Evolutionary conservation across 768 basidiomycete species (phyloP), one percentile per base, ranked within the genome.

Genomic region (Pluteus cervinus): DNA sequence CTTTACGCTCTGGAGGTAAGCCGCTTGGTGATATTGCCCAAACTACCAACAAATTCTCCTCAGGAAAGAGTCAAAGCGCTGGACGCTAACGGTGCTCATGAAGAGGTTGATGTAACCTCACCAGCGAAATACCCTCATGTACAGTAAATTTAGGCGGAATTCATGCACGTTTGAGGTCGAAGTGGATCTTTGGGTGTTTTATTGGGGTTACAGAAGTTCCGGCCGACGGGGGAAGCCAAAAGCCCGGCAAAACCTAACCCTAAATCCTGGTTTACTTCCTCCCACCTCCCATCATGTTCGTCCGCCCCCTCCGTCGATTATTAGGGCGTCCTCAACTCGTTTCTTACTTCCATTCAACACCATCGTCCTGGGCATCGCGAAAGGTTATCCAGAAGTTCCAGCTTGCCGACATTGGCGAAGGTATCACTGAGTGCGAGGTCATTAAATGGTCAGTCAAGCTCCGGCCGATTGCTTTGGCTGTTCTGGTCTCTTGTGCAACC

Each of bases 341-440:
- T 18, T 49, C 50, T 12, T 53, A 53, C 43, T 62, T 65, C 40
- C 64, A 67, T 42, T 55, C 59, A 1, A 60, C 57, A 7, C 23
- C 61, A 15, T 34, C 36, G 1, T 52, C 42, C 10, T 59, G 53
- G 54, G 55, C 60, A 2, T 47, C 57, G 2, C 48, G 47, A 23
- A 71, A 67, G 39, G 57, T 64, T 8, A 42, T 68, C 16, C 66
- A 82, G 40, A 73, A 67, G 7, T 87, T 87, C 66, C 86, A 78
- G 40, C 74, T 88, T 25, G 85, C 86, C 1, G 86, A 89, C 54
- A 87, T 91, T 51, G 88, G 90, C 4, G 88, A 91, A 58, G 89
- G 89, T 4, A 90, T 92, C 47, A 89, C 87, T 16, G 88, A 92
- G 57, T 87, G 86, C 52, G 87, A 93, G 60, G 73, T 92, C 46